These are phyloP conservation scores for Trametes pubescens DNA, from an alignment of 1,284 basidiomycete species.

Conservation along the genomic window DNA sequence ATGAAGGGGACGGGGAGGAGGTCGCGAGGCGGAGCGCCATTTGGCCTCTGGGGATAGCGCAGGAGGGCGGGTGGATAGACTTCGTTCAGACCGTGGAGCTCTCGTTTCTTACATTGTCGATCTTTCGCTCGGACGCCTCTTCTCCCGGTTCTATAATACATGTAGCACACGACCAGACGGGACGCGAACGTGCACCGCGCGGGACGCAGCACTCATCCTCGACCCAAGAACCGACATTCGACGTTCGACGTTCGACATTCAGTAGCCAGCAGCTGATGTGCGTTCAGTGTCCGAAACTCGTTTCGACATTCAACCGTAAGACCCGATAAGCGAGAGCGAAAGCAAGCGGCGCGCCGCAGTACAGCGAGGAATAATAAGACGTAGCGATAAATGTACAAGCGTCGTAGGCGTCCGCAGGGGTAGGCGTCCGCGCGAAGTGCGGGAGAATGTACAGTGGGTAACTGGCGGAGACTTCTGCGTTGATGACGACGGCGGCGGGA, in stretches of 20 bases:
- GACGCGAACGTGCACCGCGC: neutral
- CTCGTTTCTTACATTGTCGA: constrained; percentile 3
- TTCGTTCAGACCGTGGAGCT: constrained; percentile 4
- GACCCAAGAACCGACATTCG: neutral
- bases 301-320: neutral
- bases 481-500: neutral
- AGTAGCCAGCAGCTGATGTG: no score
- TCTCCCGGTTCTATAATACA: neutral
- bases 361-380: constrained; percentile 1
- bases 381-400: constrained; percentile 1
- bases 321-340: neutral
- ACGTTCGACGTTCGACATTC: no score
- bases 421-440: neutral
- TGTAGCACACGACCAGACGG: neutral
- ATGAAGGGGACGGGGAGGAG: neutral
- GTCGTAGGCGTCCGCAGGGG: neutral
- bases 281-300: neutral
- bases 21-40: neutral
- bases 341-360: neutral
- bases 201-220: neutral
- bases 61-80: neutral
- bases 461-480: neutral
- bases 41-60: neutral
- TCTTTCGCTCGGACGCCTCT: neutral
- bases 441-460: neutral